Conservation (phyloP, 495 filamentous ascomycete species). For the Hypoxylon perforatum region DNA sequence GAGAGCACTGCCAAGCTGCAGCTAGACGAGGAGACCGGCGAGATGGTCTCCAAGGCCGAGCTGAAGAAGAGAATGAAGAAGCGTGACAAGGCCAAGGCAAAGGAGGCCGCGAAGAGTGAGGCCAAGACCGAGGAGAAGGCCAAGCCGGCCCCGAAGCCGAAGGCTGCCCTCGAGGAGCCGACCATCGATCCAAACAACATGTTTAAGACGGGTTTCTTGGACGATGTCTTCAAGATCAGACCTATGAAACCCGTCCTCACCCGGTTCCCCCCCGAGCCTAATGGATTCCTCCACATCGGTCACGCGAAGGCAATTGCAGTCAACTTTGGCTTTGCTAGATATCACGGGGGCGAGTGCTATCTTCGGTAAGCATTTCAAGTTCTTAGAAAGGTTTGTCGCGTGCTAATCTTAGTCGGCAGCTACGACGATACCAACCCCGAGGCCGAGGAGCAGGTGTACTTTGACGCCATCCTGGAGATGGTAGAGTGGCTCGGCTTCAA, state of each 20-base stretch:
- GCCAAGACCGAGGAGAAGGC: conserved; percentile 47
- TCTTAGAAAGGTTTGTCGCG: conserved; percentile 50
- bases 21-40: conserved; percentile 73
- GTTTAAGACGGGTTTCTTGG: conserved; percentile 88
- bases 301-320: conserved; percentile 97
- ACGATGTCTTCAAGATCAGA: conserved; percentile 81
- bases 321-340: conserved; percentile 94
- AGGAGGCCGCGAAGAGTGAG: conserved; percentile 42
- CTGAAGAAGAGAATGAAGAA: conserved; percentile 73
- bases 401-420: conserved; percentile 60
- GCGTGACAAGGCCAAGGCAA: conserved; percentile 60
- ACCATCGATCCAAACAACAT: conserved; percentile 74
- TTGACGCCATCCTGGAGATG: conserved; percentile 80
- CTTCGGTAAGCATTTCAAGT: conserved; percentile 37
- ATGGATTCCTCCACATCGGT: conserved; percentile 83
- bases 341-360: conserved; percentile 77
- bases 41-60: conserved; percentile 74
- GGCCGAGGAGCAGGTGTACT: conserved; percentile 82
- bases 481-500: conserved; percentile 86
- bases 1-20: conserved; percentile 67
- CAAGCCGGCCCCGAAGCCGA: conserved; percentile 55
- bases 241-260: conserved; percentile 74
- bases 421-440: conserved; percentile 90
- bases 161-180: conserved; percentile 55
- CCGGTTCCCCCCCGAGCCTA: conserved; percentile 93